These are phyloP conservation scores for Erigeron canadensis DNA, from an alignment of 129 eudicot species.

Conservation along the genomic window DNA sequence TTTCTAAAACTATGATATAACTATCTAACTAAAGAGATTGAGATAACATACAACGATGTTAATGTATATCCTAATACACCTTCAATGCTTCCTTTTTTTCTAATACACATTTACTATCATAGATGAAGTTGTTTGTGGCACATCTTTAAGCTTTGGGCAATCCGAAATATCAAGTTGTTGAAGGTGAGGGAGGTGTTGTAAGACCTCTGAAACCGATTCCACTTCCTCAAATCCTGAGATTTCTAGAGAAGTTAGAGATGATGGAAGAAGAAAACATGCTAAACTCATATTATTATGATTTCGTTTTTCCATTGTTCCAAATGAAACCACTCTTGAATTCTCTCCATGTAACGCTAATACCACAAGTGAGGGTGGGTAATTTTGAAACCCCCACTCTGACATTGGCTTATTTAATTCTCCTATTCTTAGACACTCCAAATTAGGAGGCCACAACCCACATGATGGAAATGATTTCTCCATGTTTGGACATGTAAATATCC, in stretches of 20 bases:
- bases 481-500: not conserved
- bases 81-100: too few species aligned
- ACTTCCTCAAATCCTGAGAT: not conserved
- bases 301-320: not conserved
- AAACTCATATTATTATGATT: not conserved
- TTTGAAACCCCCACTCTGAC: too few species aligned
- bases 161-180: not conserved
- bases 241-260: slow-evolving; percentile 15
- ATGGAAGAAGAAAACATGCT: slow-evolving; percentile 21
- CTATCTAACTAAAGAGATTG: too few species aligned
- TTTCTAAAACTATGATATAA: too few species aligned
- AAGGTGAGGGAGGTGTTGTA: slow-evolving; percentile 28
- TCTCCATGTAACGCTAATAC: not conserved
- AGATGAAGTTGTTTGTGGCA: slow-evolving; percentile 14
- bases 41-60: too few species aligned
- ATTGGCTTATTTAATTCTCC: slow-evolving; percentile 13
- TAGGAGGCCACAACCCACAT: slow-evolving; percentile 18
- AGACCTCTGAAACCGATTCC: slow-evolving; percentile 20
- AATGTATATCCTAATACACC: too few species aligned
- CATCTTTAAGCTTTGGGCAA: slow-evolving; percentile 25
- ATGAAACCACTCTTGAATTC: slow-evolving; percentile 21
- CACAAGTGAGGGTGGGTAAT: too few species aligned
- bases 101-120: not conserved
- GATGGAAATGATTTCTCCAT: not conserved
- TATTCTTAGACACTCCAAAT: not conserved